These are phyloP conservation scores for Bolboschoenus planiculmis DNA, from an alignment of 176 grass and related monocot genomes.

Conservation along the genomic window DNA sequence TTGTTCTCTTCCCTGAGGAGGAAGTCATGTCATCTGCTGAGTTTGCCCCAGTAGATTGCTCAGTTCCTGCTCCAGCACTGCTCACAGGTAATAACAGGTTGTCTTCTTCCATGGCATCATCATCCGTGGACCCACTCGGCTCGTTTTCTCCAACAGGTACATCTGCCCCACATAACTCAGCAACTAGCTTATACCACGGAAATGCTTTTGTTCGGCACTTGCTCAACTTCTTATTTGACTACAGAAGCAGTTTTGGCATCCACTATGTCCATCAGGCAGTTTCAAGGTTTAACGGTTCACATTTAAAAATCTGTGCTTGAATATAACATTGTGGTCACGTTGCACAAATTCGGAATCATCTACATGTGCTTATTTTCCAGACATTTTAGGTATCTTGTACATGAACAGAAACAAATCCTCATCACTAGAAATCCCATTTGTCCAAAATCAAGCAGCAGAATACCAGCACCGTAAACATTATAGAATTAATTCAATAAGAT, in stretches of 20 bases:
- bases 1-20: conserved; percentile 6
- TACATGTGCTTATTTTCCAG: neutral
- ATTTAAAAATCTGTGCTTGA: neutral
- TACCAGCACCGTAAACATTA: neutral
- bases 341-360: neutral
- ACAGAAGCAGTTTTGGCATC: neutral
- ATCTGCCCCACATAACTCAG: conserved; percentile 5
- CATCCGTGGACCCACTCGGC: neutral
- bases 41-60: conserved; percentile 8
- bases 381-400: neutral
- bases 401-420: neutral
- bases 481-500: neutral
- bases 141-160: neutral
- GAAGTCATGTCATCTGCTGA: neutral
- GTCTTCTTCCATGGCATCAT: neutral
- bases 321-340: neutral
- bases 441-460: neutral
- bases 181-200: conserved; percentile 6
- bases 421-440: neutral
- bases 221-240: neutral
- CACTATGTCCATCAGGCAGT: neutral
- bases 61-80: neutral
- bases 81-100: neutral
- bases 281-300: neutral
- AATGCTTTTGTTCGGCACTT: conserved; percentile 3